Evolutionary conservation across 352 stramenopile genomes (phyloP), one percentile per base, ranked within the genome.

Genomic region (Phytophthora capsici): DNA sequence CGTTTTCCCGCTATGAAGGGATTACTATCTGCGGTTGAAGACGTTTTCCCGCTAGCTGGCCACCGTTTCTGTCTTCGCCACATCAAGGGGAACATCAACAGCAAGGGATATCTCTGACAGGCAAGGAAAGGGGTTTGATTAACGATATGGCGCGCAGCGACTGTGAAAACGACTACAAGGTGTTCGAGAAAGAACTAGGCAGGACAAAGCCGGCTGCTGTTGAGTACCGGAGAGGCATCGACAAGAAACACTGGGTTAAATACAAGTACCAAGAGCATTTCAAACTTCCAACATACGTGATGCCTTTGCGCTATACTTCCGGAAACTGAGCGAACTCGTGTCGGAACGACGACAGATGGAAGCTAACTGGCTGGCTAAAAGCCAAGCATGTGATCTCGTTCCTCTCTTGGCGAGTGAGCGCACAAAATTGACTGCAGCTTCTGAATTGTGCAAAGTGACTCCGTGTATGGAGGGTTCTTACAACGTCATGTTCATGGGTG

Each of bases 231-330:
- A 16, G 62, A 12, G 26, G 26, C 26, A 8, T 14, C 5, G 0
- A 32, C 5, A 41, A 43, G 28, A 28, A 48, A 62, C 37, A 73
- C 34, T 67, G 57, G 54, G 57, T 69, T 5, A 69, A 73, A 46
- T 76, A 51, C 57, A 53, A 48, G n/a, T 69, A 50, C 34, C 54
- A 66, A 32, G 49, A 60, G 12, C 17, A 26, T 23, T 73, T 63
- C 32, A 32, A 63, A 1, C 43, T 61, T 6, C 63, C 63, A 0
- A 64, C 57, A 0, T 69, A 73, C 40, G 37, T 23, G 45, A 52
- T 14, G 45, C 45, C 1, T 52, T 52, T 28, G 45, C 14, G 3
- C 10, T 37, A 13, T 50, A 36, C 14, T 50, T 50, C 44, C 3
- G 13, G 23, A 50, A 50, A 23, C 16, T 37, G 6, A 50, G 14